Conservation (phyloP, 1,284 basidiomycete species). For the Xanthoconium separans region DNA sequence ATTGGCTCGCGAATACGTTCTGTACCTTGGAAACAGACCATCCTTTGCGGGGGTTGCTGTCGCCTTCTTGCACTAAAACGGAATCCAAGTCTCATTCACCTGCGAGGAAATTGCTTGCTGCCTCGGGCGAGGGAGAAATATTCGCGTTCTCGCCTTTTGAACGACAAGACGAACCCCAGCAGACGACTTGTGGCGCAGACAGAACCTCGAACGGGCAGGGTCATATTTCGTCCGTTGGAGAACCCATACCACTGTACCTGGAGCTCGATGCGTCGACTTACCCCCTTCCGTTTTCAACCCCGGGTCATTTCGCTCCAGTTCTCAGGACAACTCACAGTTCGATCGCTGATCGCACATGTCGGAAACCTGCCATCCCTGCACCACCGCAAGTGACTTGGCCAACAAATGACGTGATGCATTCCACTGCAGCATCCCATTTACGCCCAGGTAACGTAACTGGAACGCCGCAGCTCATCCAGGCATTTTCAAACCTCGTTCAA, state of each 20-base stretch:
- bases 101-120: constrained; percentile 1
- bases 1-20: constrained; percentile 48
- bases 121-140: constrained; percentile 17
- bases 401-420: constrained; percentile 12
- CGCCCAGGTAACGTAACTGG: constrained; percentile 16
- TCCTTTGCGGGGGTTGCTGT: constrained; percentile 45
- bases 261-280: neutral
- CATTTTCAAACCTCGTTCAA: constrained; percentile 11
- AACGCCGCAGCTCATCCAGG: constrained; percentile 4
- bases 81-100: neutral
- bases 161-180: constrained; percentile 3
- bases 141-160: constrained; percentile 35
- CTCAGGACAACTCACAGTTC: neutral
- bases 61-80: constrained; percentile 13
- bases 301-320: constrained; percentile 23
- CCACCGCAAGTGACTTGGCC: constrained; percentile 11
- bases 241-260: neutral
- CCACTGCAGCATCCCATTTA: constrained; percentile 16
- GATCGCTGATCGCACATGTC: neutral
- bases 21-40: constrained; percentile 39
- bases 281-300: constrained; percentile 28
- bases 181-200: constrained; percentile 4
- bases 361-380: constrained; percentile 3
- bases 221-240: neutral
- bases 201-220: neutral